These are phyloP conservation scores for Coemansia sp. DNA, from an alignment of 192 early-diverging fungal genomes.

Conservation along the genomic window DNA sequence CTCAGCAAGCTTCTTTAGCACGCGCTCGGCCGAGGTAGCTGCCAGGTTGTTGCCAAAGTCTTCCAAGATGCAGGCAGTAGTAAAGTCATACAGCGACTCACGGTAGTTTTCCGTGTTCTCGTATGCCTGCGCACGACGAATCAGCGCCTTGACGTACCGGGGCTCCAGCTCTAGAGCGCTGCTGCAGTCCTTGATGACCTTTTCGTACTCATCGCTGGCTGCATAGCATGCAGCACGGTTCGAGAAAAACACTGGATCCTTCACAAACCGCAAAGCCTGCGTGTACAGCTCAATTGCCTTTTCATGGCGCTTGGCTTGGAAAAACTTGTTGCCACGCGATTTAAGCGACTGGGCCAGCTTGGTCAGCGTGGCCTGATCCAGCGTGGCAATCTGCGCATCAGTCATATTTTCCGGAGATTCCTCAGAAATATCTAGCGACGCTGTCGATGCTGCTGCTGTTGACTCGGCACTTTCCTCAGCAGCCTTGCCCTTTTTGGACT, in stretches of 20 bases:
- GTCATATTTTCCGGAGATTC: constrained; percentile 51
- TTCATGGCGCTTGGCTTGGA: constrained; percentile 73
- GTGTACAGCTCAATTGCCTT: constrained; percentile 87
- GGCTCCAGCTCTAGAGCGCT: constrained; percentile 78
- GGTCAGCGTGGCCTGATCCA: constrained; percentile 43
- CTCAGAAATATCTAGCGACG: constrained; percentile 35
- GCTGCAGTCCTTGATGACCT: constrained; percentile 83
- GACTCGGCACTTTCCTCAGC: not conserved
- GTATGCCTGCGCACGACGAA: constrained; percentile 68
- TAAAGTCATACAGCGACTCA: constrained; percentile 76
- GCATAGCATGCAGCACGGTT: constrained; percentile 95
- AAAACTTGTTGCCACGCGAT: constrained; percentile 84
- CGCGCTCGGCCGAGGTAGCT: constrained; percentile 77
- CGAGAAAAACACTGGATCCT: constrained; percentile 85
- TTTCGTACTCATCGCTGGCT: constrained; percentile 66
- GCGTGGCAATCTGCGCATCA: constrained; percentile 52
- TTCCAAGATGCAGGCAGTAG: constrained; percentile 89
- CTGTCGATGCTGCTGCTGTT: constrained; percentile 1
- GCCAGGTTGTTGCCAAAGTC: constrained; percentile 86
- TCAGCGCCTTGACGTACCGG: constrained; percentile 85
- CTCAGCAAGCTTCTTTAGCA: constrained; percentile 80
- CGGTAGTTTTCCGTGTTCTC: constrained; percentile 54
- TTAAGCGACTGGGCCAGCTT: constrained; percentile 77
- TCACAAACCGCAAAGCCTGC: constrained; percentile 78
- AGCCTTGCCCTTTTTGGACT: constrained; percentile 35